Conservation (phyloP, 2,329 filamentous ascomycete genomes). For the Alternaria consortialis region DNA sequence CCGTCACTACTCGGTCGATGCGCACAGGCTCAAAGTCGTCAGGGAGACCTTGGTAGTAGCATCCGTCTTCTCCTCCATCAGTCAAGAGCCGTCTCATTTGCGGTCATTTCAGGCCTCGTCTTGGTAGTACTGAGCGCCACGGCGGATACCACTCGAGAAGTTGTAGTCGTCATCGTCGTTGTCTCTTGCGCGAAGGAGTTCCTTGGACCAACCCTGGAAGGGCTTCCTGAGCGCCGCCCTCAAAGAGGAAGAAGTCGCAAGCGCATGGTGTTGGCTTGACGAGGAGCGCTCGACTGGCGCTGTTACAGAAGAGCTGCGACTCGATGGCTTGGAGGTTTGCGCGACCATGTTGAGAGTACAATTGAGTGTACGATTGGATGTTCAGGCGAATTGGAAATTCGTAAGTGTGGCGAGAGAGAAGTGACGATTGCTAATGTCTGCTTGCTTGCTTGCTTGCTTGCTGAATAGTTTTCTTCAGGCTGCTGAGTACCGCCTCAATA, state of each 20-base stretch:
- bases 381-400: neutral
- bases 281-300: neutral
- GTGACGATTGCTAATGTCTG: neutral
- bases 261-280: constrained; percentile 5
- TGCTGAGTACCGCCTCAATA: neutral
- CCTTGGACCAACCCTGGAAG: constrained; percentile 48
- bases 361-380: neutral
- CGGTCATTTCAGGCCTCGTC: neutral
- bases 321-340: constrained; percentile 13
- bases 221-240: constrained; percentile 43
- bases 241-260: constrained; percentile 21
- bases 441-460: neutral
- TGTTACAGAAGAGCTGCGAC: constrained; percentile 15
- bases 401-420: neutral
- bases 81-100: neutral
- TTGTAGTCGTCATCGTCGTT: constrained; percentile 50
- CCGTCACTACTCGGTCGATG: neutral
- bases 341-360: constrained; percentile 10
- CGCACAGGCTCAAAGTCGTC: neutral
- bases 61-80: neutral
- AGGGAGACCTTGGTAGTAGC: neutral
- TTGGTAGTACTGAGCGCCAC: constrained; percentile 24
- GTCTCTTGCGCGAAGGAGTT: constrained; percentile 44
- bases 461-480: neutral
- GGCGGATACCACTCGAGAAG: constrained; percentile 38